These are phyloP conservation scores for Myriangium duriaei DNA, from an alignment of 2,329 filamentous ascomycete genomes.

Conservation along the genomic window DNA sequence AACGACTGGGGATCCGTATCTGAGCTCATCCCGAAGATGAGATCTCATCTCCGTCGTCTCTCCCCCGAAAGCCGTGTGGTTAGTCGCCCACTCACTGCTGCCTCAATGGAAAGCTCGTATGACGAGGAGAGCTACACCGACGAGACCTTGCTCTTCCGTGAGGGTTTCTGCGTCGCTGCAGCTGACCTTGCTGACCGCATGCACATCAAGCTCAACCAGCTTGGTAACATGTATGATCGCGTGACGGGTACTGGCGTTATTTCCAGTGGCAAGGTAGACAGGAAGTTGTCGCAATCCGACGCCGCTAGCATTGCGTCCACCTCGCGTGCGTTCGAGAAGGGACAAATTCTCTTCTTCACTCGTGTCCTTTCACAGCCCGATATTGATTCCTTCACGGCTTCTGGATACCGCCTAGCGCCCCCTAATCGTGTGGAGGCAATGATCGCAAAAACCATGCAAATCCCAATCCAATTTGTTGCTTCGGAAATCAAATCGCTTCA, in stretches of 20 bases:
- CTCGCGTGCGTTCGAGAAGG: slow-evolving; percentile 46
- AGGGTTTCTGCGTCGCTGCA: slow-evolving; percentile 72
- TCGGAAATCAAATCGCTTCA: slow-evolving; percentile 52
- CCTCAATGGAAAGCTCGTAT: slow-evolving; percentile 25
- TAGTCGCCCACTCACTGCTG: slow-evolving; percentile 17
- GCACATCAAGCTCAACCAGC: slow-evolving; percentile 42
- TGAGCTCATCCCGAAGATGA: slow-evolving; percentile 60
- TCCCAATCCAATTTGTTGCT: slow-evolving; percentile 50
- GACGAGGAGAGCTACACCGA: slow-evolving; percentile 49
- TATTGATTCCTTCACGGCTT: slow-evolving; percentile 50
- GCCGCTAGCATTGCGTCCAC: slow-evolving; percentile 8
- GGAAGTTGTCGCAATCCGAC: slow-evolving; percentile 6
- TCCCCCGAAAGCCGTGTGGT: slow-evolving; percentile 21
- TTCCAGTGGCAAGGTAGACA: slow-evolving; percentile 4
- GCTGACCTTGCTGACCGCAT: slow-evolving; percentile 58
- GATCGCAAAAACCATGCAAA: slow-evolving; percentile 62
- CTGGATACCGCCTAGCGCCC: slow-evolving; percentile 68
- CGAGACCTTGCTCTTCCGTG: slow-evolving; percentile 66
- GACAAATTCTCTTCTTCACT: slow-evolving; percentile 71
- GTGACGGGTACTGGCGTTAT: slow-evolving; percentile 51
- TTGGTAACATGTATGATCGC: slow-evolving; percentile 61
- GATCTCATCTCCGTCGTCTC: slow-evolving; percentile 48
- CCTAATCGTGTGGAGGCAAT: slow-evolving; percentile 54
- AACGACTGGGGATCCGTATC: slow-evolving; percentile 61
- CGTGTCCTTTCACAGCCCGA: slow-evolving; percentile 50